Base-by-base conservation (phyloP, 2,329 filamentous ascomycete genomes). In the Fonsecaea multimorphosa region DNA sequence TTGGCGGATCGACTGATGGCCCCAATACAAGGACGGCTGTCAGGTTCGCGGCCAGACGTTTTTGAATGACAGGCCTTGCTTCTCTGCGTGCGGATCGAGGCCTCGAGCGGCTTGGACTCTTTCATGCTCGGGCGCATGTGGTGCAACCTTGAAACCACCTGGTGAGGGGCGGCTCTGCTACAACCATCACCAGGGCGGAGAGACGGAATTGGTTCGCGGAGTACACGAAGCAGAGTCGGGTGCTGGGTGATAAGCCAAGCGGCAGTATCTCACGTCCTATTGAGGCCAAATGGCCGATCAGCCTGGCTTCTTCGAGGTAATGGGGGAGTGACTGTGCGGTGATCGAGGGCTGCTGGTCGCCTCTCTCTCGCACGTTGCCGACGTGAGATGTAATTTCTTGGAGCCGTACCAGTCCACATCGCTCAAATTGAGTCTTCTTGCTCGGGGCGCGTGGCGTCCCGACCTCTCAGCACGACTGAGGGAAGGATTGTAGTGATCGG, bases 391-490 rank as follows among this genome's bases (percentile, higher is more conserved):
- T 8, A 52, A n/a, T 27, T 52, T 64, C 29, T 61, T 63, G 52
- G 63, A 67, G 66, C 71, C 83, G 82, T 94, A 97, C 95, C 95
- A 99, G 79, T 99, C 94, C 78, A 99, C 92, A 79, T 99, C 95
- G 79, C 92, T 97, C 66, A 98, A 86, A 77, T 98, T 94, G 67
- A 99, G 83, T 79, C 96, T 96, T 74, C 95, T 88, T 65, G 91
- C 89, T 70, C 93, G 90, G 77, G 97, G 93, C 66, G 90, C 89
- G 74, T 86, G 87, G 62, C 91, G 89, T 65, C 85, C 84, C 51
- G 84, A 82, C 74, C 86, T 88, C 72, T 88, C 85, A 59, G 78
- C 71, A 65, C 76, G 77, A 58, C 69, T 68, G 46, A 80, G 72
- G 67, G 78, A 75, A 64, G 70, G 58, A 53, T 74, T 75, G 58